Conservation (phyloP, 176 grass and related monocot species). For the Poa annua region DNA sequence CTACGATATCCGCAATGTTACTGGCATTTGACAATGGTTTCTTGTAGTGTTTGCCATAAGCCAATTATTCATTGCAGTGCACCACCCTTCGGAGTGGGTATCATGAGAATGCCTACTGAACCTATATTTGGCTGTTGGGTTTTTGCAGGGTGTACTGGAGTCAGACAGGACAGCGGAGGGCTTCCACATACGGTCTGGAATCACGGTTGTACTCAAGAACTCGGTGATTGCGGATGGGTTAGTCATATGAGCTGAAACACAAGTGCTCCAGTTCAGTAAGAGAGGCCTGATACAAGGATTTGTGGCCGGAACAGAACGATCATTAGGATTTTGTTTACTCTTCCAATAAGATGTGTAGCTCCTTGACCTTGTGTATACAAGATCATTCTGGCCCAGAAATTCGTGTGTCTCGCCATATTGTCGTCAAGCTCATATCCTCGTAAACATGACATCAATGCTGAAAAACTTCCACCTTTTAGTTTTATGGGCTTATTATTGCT, state of each 20-base stretch:
- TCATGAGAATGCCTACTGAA: constrained; percentile 22
- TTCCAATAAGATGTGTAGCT: constrained; percentile 40
- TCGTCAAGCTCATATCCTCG: not conserved
- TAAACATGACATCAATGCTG: not conserved
- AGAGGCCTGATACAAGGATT: constrained; percentile 12
- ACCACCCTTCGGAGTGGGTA: not conserved
- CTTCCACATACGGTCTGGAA: constrained; percentile 87
- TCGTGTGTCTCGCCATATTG: not conserved
- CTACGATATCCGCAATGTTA: constrained; percentile 1
- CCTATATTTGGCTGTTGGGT: constrained; percentile 19
- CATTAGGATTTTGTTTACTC: constrained; percentile 33
- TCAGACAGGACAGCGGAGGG: constrained; percentile 78
- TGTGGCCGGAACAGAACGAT: constrained; percentile 25
- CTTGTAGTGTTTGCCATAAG: not conserved
- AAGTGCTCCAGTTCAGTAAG: not conserved
- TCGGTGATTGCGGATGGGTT: constrained; percentile 72
- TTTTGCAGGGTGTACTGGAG: constrained; percentile 73
- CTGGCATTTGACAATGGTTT: not conserved
- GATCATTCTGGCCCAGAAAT: constrained; percentile 13
- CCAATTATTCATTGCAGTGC: not conserved
- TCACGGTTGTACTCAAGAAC: constrained; percentile 87
- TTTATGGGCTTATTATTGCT: constrained; percentile 13
- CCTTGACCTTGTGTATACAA: constrained; percentile 20
- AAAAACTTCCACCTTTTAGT: not conserved
- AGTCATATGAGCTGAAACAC: constrained; percentile 56